Conservation (phyloP, 2,329 filamentous ascomycete genomes). For the Fusarium musae region DNA sequence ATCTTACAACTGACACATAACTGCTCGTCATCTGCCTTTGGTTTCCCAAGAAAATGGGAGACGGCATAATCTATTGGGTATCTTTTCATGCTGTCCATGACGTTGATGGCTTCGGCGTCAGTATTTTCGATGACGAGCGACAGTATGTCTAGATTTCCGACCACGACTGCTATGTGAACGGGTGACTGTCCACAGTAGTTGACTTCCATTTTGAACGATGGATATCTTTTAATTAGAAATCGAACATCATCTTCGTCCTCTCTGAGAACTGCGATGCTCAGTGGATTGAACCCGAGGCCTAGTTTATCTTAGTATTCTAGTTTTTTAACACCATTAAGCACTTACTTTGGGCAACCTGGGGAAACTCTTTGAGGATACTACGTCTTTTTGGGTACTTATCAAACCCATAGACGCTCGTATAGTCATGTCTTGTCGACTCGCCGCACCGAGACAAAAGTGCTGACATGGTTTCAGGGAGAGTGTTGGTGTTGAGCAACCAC, state of each 20-base stretch:
- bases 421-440: not conserved
- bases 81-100: not conserved
- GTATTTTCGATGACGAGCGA: accelerated
- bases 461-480: not conserved
- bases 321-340: too few relatives aligned
- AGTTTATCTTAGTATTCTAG: not conserved
- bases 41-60: not conserved
- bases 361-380: accelerated
- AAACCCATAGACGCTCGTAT: accelerated
- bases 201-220: accelerated
- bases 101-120: accelerated
- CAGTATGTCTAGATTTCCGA: not conserved
- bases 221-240: accelerated
- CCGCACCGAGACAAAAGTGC: not conserved
- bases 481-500: not conserved
- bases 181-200: not conserved
- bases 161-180: not conserved
- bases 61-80: not conserved
- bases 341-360: accelerated
- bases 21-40: accelerated
- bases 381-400: not conserved
- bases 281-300: not conserved
- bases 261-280: not conserved
- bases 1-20: not conserved
- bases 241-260: accelerated